Evolutionary conservation across 371 early-diverging fungal species (phyloP), one percentile per base, ranked within the genome.

Genomic region (Fennellomyces sp.): DNA sequence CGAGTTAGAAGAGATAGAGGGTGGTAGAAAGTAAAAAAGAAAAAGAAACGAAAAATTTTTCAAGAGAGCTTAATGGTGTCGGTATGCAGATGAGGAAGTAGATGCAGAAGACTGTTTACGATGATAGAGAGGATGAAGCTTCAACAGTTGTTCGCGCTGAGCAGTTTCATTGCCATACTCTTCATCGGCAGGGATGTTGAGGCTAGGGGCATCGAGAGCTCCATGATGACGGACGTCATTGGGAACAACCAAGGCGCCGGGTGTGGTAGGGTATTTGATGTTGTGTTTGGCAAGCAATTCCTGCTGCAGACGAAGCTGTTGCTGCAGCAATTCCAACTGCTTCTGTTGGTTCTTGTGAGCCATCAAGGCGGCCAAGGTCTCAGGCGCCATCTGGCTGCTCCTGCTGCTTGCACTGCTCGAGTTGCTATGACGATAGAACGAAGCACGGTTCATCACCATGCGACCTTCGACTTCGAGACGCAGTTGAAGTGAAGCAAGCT

Each of bases 401-500:
- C 7, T 35, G 17, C 8, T 28, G 38, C 27, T 36, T 27, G 10
- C 26, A 28, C 36, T 45, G 29, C 19, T 31, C 11, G 49, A 27
- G 15, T 30, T 28, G 10, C 48, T 31, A 59, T 45, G 30, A 42
- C 55, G 19, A 66, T 45, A 45, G n/a, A 45, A 45, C 5, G 45
- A 45, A 45, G 45, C 45, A 45, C 45, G 45, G 21, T 45, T 45
- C 45, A 45, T 45, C 19, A 45, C 70, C 65, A 69, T 65, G 10
- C 64, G 63, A 29, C 64, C 55, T 36, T 66, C 57, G 1, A 78
- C 74, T 56, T 77, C 73, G 5, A 83, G 64, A n/a, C 85, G 76
- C 27, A 83, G 70, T 55, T 86, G 83, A 33, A 88, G 70, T 28
- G 66, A 57, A 30, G 68, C 67, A 15, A 85, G 75, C 62, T 82